Evolutionary conservation across 208 protist genomes (phyloP).

Genomic region (Tritrichomonas foetus): DNA sequence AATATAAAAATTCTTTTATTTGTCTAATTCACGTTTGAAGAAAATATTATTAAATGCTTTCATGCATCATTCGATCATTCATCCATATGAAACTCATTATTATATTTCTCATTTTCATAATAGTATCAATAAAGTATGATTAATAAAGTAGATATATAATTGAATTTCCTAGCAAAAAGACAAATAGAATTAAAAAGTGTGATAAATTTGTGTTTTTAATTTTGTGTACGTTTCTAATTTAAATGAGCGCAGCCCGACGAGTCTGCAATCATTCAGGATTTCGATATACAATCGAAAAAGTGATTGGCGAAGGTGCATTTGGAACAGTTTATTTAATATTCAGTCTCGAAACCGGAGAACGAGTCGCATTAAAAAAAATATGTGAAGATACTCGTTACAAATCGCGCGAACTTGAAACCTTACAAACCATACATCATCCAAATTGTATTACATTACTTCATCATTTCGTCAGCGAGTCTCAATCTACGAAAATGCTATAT

Average conservation of each 20-base stretch:
- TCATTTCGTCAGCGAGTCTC: not conserved
- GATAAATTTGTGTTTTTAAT: not conserved
- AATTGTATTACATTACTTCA: not conserved
- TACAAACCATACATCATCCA: constrained; percentile 1
- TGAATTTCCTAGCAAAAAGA: not conserved
- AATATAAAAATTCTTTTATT: too few species aligned
- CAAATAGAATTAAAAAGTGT: not conserved
- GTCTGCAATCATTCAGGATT: not conserved
- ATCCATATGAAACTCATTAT: too few species aligned
- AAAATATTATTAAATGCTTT: too few species aligned
- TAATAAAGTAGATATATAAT: too few species aligned
- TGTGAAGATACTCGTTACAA: constrained; percentile 38
- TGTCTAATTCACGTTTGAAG: too few species aligned
- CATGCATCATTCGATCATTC: too few species aligned
- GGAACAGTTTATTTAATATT: constrained; percentile 6
- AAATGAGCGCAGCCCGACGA: not conserved
- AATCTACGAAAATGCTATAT: constrained; percentile 74
- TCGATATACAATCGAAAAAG: constrained; percentile 23
- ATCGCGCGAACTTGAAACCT: not conserved
- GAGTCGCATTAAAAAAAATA: constrained; percentile 20
- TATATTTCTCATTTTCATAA: too few species aligned
- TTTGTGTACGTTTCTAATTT: too few species aligned
- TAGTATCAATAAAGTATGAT: too few species aligned
- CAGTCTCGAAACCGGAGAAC: not conserved
- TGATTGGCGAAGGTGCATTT: constrained; percentile 35